Evolutionary conservation across 2,329 filamentous ascomycete genomes (phyloP).

Genomic region (Diaporthe helianthi): DNA sequence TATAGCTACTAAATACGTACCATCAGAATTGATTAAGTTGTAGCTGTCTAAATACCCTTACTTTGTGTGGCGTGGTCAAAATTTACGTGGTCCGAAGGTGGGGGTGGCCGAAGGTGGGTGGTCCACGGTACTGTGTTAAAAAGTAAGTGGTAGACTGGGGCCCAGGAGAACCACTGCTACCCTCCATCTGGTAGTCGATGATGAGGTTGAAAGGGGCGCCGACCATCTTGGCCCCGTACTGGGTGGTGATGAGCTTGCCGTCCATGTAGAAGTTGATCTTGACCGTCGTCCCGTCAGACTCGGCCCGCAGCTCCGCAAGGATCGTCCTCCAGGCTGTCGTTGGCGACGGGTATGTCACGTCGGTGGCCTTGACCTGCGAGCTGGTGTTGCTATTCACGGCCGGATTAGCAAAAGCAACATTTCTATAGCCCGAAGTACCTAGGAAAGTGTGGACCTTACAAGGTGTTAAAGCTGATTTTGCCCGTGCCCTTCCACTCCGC

Average conservation of each 20-base stretch:
- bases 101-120: too few species aligned
- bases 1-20: too few species aligned
- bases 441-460: slow-evolving; percentile 38
- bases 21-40: too few species aligned
- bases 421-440: too few species aligned
- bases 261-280: slow-evolving; percentile 60
- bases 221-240: slow-evolving; percentile 55
- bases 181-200: slow-evolving; percentile 38
- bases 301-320: slow-evolving; percentile 55
- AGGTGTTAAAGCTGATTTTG: slow-evolving; percentile 60
- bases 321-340: slow-evolving; percentile 53
- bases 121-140: slow-evolving; percentile 35
- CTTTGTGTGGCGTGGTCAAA: too few species aligned
- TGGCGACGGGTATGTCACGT: slow-evolving; percentile 54
- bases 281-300: slow-evolving; percentile 54
- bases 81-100: too few species aligned
- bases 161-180: slow-evolving; percentile 35
- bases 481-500: slow-evolving; percentile 64
- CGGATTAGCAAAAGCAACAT: background rate
- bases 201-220: slow-evolving; percentile 50
- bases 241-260: slow-evolving; percentile 52
- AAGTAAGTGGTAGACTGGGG: slow-evolving; percentile 35
- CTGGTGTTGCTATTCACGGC: slow-evolving; percentile 45
- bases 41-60: too few species aligned
- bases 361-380: slow-evolving; percentile 49